Evolutionary conservation across 805 yeast species (phyloP).

Genomic region (Kockiozyma suomiensis): DNA sequence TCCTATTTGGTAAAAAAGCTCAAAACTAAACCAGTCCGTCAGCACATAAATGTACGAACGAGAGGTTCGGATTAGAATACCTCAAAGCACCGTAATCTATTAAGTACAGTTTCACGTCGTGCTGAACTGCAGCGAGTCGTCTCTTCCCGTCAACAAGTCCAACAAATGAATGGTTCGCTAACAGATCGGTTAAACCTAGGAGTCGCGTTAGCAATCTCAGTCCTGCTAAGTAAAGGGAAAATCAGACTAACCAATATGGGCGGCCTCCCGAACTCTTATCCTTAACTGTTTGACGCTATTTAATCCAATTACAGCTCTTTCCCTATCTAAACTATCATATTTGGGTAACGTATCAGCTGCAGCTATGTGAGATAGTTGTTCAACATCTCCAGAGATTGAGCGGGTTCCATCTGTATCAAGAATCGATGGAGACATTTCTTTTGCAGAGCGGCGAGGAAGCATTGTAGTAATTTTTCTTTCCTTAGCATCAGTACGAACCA

Average conservation of each 20-base stretch:
- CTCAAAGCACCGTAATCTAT: slow-evolving; percentile 78
- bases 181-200: slow-evolving; percentile 65
- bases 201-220: slow-evolving; percentile 18
- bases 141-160: slow-evolving; percentile 77
- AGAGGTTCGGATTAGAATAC: background rate
- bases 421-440: no score
- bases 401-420: no score
- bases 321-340: slow-evolving; percentile 19
- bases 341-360: background rate
- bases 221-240: background rate
- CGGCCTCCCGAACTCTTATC: slow-evolving; percentile 39
- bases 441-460: slow-evolving; percentile 19
- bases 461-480: slow-evolving; percentile 58
- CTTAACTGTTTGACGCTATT: slow-evolving; percentile 63
- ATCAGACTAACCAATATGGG: slow-evolving; percentile 17
- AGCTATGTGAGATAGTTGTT: background rate
- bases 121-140: slow-evolving; percentile 80
- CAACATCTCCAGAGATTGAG: no score
- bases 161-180: slow-evolving; percentile 70
- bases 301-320: slow-evolving; percentile 50
- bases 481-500: slow-evolving; percentile 37
- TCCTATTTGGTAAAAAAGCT: slow-evolving; percentile 80
- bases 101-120: slow-evolving; percentile 72
- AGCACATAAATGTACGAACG: background rate
- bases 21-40: slow-evolving; percentile 40